These are phyloP conservation scores for Penicillium corylophilum DNA, from an alignment of 2,329 filamentous ascomycete genomes.

Conservation along the genomic window DNA sequence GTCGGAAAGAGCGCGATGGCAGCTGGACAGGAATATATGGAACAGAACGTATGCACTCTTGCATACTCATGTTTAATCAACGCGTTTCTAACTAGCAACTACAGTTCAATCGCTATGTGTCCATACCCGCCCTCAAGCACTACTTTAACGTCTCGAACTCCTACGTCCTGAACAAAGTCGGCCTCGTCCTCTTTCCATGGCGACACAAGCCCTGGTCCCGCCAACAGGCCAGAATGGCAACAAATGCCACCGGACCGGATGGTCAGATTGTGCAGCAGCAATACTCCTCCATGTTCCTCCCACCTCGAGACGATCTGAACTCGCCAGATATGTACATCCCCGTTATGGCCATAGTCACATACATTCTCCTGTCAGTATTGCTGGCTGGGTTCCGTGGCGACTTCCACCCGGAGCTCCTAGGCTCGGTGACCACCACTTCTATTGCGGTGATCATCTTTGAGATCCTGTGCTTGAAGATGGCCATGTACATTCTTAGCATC, in stretches of 20 bases:
- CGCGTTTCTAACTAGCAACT: background rate
- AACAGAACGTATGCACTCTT: conserved; percentile 73
- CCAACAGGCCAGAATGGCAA: conserved; percentile 64
- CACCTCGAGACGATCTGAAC: conserved; percentile 92
- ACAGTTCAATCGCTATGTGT: conserved; percentile 79
- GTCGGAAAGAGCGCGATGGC: conserved; percentile 89
- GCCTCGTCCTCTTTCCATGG: conserved; percentile 95
- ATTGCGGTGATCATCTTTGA: conserved; percentile 81
- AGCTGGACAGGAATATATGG: conserved; percentile 89
- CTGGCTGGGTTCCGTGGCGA: conserved; percentile 85
- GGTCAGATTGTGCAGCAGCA: conserved; percentile 62
- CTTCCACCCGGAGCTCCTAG: conserved; percentile 91
- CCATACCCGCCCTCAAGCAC: conserved; percentile 89
- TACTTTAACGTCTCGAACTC: conserved; percentile 99
- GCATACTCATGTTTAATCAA: background rate
- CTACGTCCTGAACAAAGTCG: conserved; percentile 91
- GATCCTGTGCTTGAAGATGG: conserved; percentile 85
- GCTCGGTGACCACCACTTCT: conserved; percentile 81
- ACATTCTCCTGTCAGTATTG: conserved; percentile 89
- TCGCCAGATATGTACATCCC: conserved; percentile 99
- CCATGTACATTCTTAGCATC: conserved; percentile 90
- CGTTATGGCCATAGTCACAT: conserved; percentile 96
- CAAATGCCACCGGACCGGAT: conserved; percentile 46
- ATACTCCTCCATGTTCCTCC: conserved; percentile 66
- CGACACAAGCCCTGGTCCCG: conserved; percentile 96